A percentile compares a stretch with the other conserved stretches of the same genome.
Evolutionary conservation across 805 yeast species (phyloP).

Genomic region (Starmerella stigmatis): DNA sequence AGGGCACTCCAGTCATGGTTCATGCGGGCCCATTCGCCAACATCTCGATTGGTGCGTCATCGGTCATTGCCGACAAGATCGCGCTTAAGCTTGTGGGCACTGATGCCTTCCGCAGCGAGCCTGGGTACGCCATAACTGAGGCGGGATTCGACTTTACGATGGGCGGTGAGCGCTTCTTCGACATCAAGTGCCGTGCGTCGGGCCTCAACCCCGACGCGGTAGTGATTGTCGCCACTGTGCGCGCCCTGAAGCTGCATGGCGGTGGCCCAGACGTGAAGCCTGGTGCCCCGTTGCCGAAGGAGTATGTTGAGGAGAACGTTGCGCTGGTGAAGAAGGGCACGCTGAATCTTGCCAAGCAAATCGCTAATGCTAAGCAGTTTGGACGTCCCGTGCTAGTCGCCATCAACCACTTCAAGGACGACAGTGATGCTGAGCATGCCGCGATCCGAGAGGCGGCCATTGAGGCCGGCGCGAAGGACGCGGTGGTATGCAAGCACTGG

Average conservation of each 20-base stretch:
- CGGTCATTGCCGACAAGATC: slow-evolving; percentile 85
- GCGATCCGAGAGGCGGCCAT: slow-evolving; percentile 68
- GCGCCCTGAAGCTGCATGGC: slow-evolving; percentile 93
- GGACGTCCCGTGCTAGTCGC: slow-evolving; percentile 94
- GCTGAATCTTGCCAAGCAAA: slow-evolving; percentile 83
- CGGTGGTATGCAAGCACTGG: slow-evolving; percentile 89
- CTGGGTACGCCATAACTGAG: slow-evolving; percentile 88
- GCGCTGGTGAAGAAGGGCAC: slow-evolving; percentile 71
- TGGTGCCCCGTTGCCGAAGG: slow-evolving; percentile 75
- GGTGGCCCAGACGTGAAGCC: slow-evolving; percentile 97
- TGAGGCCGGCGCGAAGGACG: slow-evolving; percentile 85
- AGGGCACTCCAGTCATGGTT: slow-evolving; percentile 96
- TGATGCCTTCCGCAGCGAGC: slow-evolving; percentile 31
- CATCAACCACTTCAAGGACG: slow-evolving; percentile 76
- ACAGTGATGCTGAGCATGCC: slow-evolving; percentile 68
- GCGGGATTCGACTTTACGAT: slow-evolving; percentile 98
- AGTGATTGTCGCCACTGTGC: slow-evolving; percentile 88
- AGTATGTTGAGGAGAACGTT: slow-evolving; percentile 70
- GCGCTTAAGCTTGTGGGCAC: slow-evolving; percentile 83
- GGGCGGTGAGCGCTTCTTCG: slow-evolving; percentile 97
- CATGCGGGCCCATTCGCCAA: slow-evolving; percentile 99
- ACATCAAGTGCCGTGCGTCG: slow-evolving; percentile 91
- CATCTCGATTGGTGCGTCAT: slow-evolving; percentile 92
- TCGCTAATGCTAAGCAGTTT: slow-evolving; percentile 70
- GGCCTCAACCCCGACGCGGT: slow-evolving; percentile 83